phyloP scores from a whole-genome alignment of 2,329 filamentous ascomycete species.

The Nigrospora oryzae region DNA sequence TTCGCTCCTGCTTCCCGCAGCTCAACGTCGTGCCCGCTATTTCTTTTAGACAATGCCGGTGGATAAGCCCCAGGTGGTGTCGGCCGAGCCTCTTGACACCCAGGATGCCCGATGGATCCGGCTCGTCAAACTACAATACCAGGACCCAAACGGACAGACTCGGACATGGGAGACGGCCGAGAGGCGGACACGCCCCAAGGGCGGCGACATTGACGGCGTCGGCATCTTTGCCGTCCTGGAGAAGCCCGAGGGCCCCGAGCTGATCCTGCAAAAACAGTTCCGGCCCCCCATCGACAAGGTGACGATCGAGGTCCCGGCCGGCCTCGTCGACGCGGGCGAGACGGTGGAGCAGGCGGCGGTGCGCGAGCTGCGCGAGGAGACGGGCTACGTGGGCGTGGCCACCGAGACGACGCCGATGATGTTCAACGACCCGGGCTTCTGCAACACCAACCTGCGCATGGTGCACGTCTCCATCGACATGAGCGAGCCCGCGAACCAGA shows the following conservation, averaged over 20 bases:
- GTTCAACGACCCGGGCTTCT: slow-evolving; percentile 48
- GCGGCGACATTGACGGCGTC: slow-evolving; percentile 60
- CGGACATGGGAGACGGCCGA: slow-evolving; percentile 67
- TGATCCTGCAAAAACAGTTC: slow-evolving; percentile 60
- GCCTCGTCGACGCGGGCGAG: slow-evolving; percentile 54
- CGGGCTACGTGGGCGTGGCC: slow-evolving; percentile 49
- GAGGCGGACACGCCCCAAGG: slow-evolving; percentile 56
- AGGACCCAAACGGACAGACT: slow-evolving; percentile 48
- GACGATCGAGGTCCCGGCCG: slow-evolving; percentile 57
- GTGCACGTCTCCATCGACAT: slow-evolving; percentile 69
- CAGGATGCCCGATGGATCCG: slow-evolving; percentile 5
- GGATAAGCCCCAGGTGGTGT: too few relatives aligned
- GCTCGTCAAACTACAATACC: slow-evolving; percentile 33
- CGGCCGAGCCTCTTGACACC: not conserved
- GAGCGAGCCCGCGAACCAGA: slow-evolving; percentile 57
- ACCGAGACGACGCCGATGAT: slow-evolving; percentile 34
- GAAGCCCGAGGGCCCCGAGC: slow-evolving; percentile 40
- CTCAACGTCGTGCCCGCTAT: too few relatives aligned
- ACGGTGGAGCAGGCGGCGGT: slow-evolving; percentile 53
- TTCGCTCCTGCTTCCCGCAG: too few relatives aligned
- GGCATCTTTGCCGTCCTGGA: slow-evolving; percentile 64
- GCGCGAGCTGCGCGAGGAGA: slow-evolving; percentile 58
- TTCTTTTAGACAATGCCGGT: too few relatives aligned
- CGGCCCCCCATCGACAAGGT: slow-evolving; percentile 52
- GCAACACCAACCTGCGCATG: slow-evolving; percentile 59